Evolutionary conservation across 148 eudicot species (phyloP).

Genomic region (Dysphania ambrosioides): DNA sequence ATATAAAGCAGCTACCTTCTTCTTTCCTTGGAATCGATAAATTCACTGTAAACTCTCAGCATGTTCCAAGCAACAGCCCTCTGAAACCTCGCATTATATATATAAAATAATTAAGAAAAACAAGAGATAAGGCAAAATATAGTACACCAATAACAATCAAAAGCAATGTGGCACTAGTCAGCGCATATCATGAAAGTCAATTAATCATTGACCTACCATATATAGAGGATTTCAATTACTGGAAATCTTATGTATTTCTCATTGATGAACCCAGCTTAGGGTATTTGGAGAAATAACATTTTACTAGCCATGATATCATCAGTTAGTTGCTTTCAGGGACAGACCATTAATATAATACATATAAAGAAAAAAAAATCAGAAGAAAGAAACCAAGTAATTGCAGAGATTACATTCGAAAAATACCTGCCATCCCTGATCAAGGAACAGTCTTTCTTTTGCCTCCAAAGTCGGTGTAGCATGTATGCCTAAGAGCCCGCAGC

Average conservation of each 20-base stretch:
- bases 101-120: neutral
- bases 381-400: neutral
- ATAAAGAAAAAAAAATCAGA: neutral
- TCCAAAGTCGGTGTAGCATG: constrained; percentile 88
- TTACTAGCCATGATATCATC: neutral
- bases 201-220: neutral
- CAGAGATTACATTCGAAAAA: neutral
- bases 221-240: neutral
- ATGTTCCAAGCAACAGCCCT: constrained; percentile 98
- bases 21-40: constrained; percentile 78
- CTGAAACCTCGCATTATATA: constrained; percentile 42
- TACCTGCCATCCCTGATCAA: constrained; percentile 99
- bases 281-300: neutral
- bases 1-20: constrained; percentile 48
- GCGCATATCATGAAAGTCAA: neutral
- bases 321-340: neutral
- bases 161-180: neutral
- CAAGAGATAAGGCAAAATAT: constrained; percentile 2
- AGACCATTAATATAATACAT: too few species aligned
- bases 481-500: constrained; percentile 86
- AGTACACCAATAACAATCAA: neutral
- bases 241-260: neutral
- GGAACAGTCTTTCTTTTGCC: constrained; percentile 85
- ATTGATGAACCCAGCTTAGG: neutral
- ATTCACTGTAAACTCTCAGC: constrained; percentile 71